Conservation (phyloP, 2,329 filamentous ascomycete species). For the Cryphonectria radicalis region DNA sequence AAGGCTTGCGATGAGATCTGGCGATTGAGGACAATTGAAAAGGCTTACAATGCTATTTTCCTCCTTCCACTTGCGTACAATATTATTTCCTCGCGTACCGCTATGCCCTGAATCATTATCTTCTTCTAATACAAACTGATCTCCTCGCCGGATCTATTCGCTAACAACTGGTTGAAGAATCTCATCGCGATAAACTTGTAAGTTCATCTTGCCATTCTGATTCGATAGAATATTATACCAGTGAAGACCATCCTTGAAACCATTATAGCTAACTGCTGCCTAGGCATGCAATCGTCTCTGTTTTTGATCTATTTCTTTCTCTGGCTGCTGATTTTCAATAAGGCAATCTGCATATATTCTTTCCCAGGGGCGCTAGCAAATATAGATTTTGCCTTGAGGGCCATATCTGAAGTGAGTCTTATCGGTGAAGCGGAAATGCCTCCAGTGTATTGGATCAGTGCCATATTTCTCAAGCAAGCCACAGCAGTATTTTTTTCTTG, state of each 20-base stretch:
- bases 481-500: too few species aligned
- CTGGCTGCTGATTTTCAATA: too few species aligned
- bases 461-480: too few species aligned
- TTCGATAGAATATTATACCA: background rate
- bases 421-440: too few species aligned
- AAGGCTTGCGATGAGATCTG: background rate
- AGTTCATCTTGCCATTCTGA: background rate
- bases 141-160: background rate
- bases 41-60: background rate
- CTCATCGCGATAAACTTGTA: background rate
- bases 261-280: background rate
- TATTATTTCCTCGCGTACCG: background rate
- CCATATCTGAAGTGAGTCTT: too few species aligned
- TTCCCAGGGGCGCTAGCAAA: too few species aligned
- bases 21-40: constrained; percentile 1
- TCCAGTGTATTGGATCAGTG: too few species aligned
- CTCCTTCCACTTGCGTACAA: background rate
- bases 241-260: background rate
- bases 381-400: too few species aligned
- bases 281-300: background rate
- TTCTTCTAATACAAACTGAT: background rate
- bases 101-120: background rate
- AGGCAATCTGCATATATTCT: too few species aligned
- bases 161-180: background rate
- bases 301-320: too few species aligned